Evolutionary conservation across 1,284 basidiomycete species (phyloP).

Genomic region (Cryptococcus sp.): DNA sequence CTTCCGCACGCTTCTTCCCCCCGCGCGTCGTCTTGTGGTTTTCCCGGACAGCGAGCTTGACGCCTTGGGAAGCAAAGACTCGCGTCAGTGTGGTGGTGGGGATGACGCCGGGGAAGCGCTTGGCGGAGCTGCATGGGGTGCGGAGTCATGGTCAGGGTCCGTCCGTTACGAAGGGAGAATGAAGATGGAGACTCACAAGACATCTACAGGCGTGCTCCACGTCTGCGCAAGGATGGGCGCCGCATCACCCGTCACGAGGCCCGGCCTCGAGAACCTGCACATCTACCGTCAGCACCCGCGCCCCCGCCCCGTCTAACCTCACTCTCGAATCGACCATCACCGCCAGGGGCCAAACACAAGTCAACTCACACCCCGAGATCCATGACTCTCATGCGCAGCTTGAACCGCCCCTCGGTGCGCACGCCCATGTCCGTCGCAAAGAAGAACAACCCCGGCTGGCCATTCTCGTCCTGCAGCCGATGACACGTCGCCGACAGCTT

Average conservation of each 20-base stretch:
- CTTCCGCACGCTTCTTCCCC: slow-evolving; percentile 9
- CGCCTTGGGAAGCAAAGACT: slow-evolving; percentile 84
- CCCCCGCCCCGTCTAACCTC: slow-evolving; percentile 19
- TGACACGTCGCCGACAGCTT: slow-evolving; percentile 79
- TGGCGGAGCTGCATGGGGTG: slow-evolving; percentile 62
- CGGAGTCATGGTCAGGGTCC: neutral
- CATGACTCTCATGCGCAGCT: slow-evolving; percentile 43
- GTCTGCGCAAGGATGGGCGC: slow-evolving; percentile 71
- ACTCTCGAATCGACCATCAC: neutral
- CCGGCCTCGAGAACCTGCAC: slow-evolving; percentile 62
- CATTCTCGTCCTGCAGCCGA: slow-evolving; percentile 74
- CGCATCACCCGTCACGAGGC: slow-evolving; percentile 58
- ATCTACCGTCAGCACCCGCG: slow-evolving; percentile 27
- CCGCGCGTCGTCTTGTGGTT: slow-evolving; percentile 15
- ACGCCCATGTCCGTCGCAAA: slow-evolving; percentile 83
- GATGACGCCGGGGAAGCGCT: slow-evolving; percentile 89
- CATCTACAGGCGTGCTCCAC: slow-evolving; percentile 82
- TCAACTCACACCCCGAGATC: slow-evolving; percentile 34
- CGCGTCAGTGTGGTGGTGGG: slow-evolving; percentile 86
- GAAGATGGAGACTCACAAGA: slow-evolving; percentile 57
- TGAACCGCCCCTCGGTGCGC: slow-evolving; percentile 68
- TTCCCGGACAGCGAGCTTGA: slow-evolving; percentile 66
- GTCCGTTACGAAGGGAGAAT: neutral
- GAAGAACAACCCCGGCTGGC: slow-evolving; percentile 78
- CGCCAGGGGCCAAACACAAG: slow-evolving; percentile 6